Evolutionary conservation across 495 filamentous ascomycete genomes (phyloP).

Genomic region (Hypoxylon rickii): DNA sequence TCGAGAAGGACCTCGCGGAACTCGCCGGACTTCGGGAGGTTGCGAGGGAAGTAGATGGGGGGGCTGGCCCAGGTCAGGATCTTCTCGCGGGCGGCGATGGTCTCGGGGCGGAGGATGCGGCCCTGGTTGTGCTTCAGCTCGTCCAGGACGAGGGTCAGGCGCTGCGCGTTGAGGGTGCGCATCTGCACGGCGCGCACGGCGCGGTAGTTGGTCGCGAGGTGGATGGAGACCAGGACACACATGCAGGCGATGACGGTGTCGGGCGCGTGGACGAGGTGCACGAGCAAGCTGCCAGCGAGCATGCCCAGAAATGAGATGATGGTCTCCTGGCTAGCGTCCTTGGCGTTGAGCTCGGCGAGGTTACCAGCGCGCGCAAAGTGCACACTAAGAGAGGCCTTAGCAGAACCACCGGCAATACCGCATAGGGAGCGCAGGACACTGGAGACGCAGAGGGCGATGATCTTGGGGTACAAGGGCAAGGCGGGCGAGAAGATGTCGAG

Average conservation of each 20-base stretch:
- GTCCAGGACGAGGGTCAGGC: slow-evolving; percentile 79
- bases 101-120: slow-evolving; percentile 60
- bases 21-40: slow-evolving; percentile 4
- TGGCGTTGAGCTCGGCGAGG: slow-evolving; percentile 18
- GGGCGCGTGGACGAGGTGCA: slow-evolving; percentile 72
- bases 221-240: slow-evolving; percentile 69
- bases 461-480: slow-evolving; percentile 68
- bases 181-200: slow-evolving; percentile 85
- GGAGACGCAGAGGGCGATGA: slow-evolving; percentile 71
- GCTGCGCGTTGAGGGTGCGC: slow-evolving; percentile 84
- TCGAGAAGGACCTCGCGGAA: slow-evolving; percentile 20
- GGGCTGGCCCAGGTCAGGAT: slow-evolving; percentile 67
- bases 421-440: slow-evolving; percentile 82
- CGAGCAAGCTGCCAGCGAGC: slow-evolving; percentile 81
- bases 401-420: slow-evolving; percentile 85
- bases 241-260: slow-evolving; percentile 77
- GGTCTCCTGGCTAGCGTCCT: slow-evolving; percentile 97
- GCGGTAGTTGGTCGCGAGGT: slow-evolving; percentile 81
- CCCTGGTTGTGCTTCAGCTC: slow-evolving; percentile 53
- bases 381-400: slow-evolving; percentile 87
- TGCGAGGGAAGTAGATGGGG: slow-evolving; percentile 39
- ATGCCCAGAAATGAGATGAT: slow-evolving; percentile 89
- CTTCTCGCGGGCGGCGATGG: slow-evolving; percentile 68
- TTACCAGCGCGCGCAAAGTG: slow-evolving; percentile 62
- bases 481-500: slow-evolving; percentile 85